These are phyloP conservation scores for Leucocoprinus leucothites DNA, from an alignment of 768 basidiomycete species.

Conservation along the genomic window DNA sequence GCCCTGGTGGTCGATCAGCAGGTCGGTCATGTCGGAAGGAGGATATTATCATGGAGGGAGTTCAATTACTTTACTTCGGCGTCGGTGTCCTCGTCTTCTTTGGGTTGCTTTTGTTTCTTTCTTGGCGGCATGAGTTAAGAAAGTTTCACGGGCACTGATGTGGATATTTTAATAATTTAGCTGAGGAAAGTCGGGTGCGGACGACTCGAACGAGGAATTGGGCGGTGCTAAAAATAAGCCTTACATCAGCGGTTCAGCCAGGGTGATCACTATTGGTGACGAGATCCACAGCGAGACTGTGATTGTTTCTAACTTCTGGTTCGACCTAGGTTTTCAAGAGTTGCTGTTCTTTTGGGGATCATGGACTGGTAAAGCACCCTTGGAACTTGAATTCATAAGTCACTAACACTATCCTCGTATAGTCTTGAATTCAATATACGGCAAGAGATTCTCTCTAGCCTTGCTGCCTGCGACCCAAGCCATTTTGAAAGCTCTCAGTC, in stretches of 20 bases:
- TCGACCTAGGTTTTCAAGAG: not conserved
- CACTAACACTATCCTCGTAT: not conserved
- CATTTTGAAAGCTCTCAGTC: constrained; percentile 38
- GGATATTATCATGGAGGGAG: not conserved
- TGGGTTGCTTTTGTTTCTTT: constrained; percentile 19
- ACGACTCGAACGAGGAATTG: too few relatives aligned
- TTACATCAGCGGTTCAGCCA: not conserved
- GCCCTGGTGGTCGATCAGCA: not conserved
- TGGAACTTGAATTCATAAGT: not conserved
- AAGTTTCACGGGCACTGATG: not conserved
- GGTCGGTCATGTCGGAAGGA: not conserved
- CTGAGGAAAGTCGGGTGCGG: too few relatives aligned
- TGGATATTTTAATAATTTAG: too few relatives aligned
- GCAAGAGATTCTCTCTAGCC: constrained; percentile 71
- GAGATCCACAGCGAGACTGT: not conserved
- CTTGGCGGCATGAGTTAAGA: not conserved
- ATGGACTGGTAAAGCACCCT: constrained; percentile 5
- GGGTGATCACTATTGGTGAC: not conserved
- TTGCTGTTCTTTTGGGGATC: not conserved
- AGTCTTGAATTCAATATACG: constrained; percentile 80
- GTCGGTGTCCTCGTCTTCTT: constrained; percentile 14
- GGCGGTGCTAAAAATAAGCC: not conserved
- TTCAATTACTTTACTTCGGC: constrained; percentile 7
- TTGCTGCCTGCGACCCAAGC: constrained; percentile 52
- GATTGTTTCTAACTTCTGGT: not conserved